Base-by-base conservation (phyloP, 306 rosid species). In the Rosa persica region DNA sequence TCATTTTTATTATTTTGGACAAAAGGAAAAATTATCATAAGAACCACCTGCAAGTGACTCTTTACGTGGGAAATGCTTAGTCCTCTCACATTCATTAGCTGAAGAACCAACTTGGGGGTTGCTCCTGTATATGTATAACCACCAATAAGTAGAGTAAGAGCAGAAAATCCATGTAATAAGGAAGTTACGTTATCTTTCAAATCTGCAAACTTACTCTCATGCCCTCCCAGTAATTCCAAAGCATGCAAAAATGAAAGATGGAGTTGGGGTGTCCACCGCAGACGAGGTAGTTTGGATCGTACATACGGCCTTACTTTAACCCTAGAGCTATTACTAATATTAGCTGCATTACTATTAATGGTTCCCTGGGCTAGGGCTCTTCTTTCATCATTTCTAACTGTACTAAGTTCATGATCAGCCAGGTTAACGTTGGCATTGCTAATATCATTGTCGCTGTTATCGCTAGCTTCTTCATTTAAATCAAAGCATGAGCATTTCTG, bases 31-130 rank as follows among this genome's bases (percentile, higher is more conserved):
- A 9, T 55, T 20, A n/a, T 55, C 27, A 54, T 19, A 54, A 54
- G 1, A 20, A n/a, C 2, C 47, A 90, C 98, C 97, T 92, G 98
- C 90, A 94, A 88, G 81, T 94, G 98, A 80, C 97, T 92, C 93
- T 94, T 94, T 74, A 92, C 92, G 86, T 94, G 98, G 66, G 96
- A 91, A 74, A 94, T 92, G 86, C 94, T 92, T 40, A 94, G 94
- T 67, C 96, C 97, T 88, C 90, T 87, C 74, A 92, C 97, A 80
- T 90, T 92, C 98, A 94, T 94, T 44, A 92, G 87, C 84, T 94
- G 96, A 76, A 89, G 94, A 76, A 94, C 91, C 81, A 83, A 83
- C 74, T 94, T 94, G 25, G 98, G 98, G 43, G 98, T 92, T 70
- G 98, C 98, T 86, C 93, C 98, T 94, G 81, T 76, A 72, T 30